Conservation (phyloP, 2,329 filamentous ascomycete species). For the Meredithiella fracta region DNA sequence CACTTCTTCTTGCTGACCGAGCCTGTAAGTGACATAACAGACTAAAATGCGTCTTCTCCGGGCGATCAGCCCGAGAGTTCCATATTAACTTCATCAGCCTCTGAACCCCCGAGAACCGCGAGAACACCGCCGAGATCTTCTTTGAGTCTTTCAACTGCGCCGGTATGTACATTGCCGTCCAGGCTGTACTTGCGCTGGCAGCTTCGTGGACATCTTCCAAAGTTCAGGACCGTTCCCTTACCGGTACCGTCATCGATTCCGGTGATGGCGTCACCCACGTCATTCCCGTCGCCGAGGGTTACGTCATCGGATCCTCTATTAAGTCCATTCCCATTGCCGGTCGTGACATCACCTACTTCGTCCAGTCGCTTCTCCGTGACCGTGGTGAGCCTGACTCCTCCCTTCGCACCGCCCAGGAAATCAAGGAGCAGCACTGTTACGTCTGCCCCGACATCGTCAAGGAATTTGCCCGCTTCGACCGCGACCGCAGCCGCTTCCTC, state of each 20-base stretch:
- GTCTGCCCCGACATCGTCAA: constrained; percentile 98
- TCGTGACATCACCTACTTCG: constrained; percentile 96
- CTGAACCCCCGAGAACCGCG: constrained; percentile 97
- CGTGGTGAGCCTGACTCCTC: constrained; percentile 93
- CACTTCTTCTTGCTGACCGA: constrained; percentile 97
- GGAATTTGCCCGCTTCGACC: constrained; percentile 88
- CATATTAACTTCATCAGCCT: constrained; percentile 37
- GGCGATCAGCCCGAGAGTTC: not conserved
- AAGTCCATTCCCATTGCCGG: constrained; percentile 98
- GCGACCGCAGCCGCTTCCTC: constrained; percentile 76
- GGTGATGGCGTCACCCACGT: constrained; percentile 98
- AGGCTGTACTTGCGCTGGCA: constrained; percentile 87
- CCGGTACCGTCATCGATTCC: constrained; percentile 94
- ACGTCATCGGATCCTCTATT: constrained; percentile 97
- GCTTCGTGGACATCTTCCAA: constrained; percentile 98
- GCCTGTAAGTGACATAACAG: constrained; percentile 38
- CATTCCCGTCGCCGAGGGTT: constrained; percentile 94
- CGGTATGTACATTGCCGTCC: constrained; percentile 95
- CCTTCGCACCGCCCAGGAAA: constrained; percentile 90
- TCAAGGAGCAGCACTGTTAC: constrained; percentile 98
- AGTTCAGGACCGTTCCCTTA: constrained; percentile 87
- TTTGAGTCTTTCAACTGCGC: constrained; percentile 99
- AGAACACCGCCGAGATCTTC: constrained; percentile 98
- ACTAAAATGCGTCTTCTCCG: too few species aligned
- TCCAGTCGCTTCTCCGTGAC: constrained; percentile 88